Evolutionary conservation across 1,284 basidiomycete species (phyloP).

Genomic region (Flammula alnicola): DNA sequence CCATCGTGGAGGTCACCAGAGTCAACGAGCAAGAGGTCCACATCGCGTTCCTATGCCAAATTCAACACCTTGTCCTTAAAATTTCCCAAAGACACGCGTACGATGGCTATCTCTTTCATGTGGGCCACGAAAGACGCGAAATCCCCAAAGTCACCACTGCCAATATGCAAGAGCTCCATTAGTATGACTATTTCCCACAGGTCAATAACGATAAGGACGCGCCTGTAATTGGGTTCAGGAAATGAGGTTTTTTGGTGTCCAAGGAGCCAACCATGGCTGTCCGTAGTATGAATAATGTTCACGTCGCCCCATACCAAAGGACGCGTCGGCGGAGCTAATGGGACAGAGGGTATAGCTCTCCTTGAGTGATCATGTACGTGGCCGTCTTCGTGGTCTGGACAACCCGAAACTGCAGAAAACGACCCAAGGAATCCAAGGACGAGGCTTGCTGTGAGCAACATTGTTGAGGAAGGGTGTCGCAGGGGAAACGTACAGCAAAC

Average conservation of each 20-base stretch:
- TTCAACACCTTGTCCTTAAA: background rate
- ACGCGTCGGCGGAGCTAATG: conserved; percentile 58
- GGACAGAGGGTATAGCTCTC: conserved; percentile 47
- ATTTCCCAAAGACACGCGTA: conserved; percentile 33
- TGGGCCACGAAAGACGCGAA: conserved; percentile 82
- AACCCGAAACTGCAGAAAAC: conserved; percentile 32
- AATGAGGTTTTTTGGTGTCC: conserved; percentile 72
- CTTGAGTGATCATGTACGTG: conserved; percentile 42
- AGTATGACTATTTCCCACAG: conserved; percentile 1
- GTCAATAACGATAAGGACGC: conserved; percentile 14
- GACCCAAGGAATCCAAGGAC: conserved; percentile 23
- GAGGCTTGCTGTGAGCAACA: conserved; percentile 13
- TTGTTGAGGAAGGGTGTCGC: conserved; percentile 3
- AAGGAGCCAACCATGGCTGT: conserved; percentile 81
- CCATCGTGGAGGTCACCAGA: conserved; percentile 85
- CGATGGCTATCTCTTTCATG: conserved; percentile 75
- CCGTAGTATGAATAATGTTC: conserved; percentile 83
- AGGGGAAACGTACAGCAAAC: background rate
- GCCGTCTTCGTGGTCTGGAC: conserved; percentile 40
- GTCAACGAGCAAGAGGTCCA: conserved; percentile 73
- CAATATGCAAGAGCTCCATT: background rate
- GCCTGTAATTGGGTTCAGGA: conserved; percentile 80
- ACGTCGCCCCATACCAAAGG: conserved; percentile 79
- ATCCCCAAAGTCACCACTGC: conserved; percentile 76
- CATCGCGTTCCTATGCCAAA: conserved; percentile 58